Evolutionary conservation across 306 rosid species (phyloP), one percentile per base, ranked within the genome.

Genomic region (Boehmeria nivea): DNA sequence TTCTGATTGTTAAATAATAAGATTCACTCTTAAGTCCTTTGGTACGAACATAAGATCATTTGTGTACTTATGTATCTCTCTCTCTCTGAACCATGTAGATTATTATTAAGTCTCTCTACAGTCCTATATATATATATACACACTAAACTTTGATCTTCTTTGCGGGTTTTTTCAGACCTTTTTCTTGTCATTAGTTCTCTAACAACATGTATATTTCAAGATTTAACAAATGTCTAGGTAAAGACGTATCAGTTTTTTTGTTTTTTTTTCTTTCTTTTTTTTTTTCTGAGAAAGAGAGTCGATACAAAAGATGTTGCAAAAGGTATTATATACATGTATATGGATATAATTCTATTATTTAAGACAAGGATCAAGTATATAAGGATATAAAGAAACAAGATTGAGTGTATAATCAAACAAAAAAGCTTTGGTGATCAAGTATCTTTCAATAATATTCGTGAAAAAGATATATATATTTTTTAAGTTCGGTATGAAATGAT

Each of bases 11-110:
- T 55, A 24, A 55, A 28, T 14, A 55, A 28, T 14, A 23, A 36
- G 63, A 46, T 55, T 55, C 18, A 64, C 40, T 25, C 51, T 16
- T 17, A 18, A 25, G 52, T 25, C 52, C 51, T 59, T 43, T 27
- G 51, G 64, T 59, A 24, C 64, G 51, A 27, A 43, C 64, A 55
- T 43, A 8, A 25, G 37, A n/a, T n/a, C n/a, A 43, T 48, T 43
- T 2, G 15, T 25, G 25, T 6, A 33, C 40, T 2, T 22, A 12
- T 50, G 21, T 22, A 1, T 50, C 1, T 50, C 5, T 12, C 4
- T 40, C 26, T 46, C 8, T 46, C 4, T 19, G 12, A n/a, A n/a
- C n/a, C 6, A 25, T 50, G 3, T 13, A 31, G 11, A 16, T 31
- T 6, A 12, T 13, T 7, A 15, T 25, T 16, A 51, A 51, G 13